These are phyloP conservation scores for Collybia mongolica DNA, from an alignment of 768 basidiomycete species.

Conservation along the genomic window DNA sequence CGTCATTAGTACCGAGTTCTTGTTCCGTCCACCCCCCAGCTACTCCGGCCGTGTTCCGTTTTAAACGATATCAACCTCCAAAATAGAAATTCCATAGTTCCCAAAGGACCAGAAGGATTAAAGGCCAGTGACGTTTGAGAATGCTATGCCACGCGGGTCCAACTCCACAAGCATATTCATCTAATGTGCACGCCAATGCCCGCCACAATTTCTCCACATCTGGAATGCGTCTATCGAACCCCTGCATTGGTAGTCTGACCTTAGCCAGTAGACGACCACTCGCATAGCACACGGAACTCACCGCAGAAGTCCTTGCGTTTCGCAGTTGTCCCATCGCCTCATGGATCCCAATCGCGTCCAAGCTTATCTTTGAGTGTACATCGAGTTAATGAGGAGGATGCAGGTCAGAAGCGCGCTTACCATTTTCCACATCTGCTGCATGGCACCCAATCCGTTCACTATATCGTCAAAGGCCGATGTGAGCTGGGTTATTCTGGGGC, in stretches of 20 bases:
- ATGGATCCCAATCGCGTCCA: not conserved
- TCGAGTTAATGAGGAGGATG: not conserved
- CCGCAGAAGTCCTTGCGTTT: not conserved
- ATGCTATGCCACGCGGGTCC: too few relatives aligned
- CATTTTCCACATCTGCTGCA: slow-evolving; percentile 4
- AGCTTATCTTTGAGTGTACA: not conserved
- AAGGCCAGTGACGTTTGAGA: too few relatives aligned
- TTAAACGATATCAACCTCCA: too few relatives aligned
- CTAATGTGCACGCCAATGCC: not conserved
- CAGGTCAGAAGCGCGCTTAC: not conserved
- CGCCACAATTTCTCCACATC: slow-evolving; percentile 3
- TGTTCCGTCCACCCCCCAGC: too few relatives aligned
- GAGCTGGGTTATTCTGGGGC: not conserved
- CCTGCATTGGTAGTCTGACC: not conserved
- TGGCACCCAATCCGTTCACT: not conserved
- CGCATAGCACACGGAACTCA: not conserved
- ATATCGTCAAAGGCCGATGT: not conserved
- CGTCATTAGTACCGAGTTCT: too few relatives aligned
- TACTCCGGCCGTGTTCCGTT: too few relatives aligned
- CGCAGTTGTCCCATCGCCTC: not conserved
- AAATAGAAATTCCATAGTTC: too few relatives aligned
- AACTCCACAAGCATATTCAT: not conserved
- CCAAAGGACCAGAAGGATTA: too few relatives aligned
- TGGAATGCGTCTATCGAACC: not conserved
- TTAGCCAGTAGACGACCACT: too few relatives aligned